Evolutionary conservation across 768 basidiomycete genomes (phyloP).

Genomic region (Hygrophorus russula): DNA sequence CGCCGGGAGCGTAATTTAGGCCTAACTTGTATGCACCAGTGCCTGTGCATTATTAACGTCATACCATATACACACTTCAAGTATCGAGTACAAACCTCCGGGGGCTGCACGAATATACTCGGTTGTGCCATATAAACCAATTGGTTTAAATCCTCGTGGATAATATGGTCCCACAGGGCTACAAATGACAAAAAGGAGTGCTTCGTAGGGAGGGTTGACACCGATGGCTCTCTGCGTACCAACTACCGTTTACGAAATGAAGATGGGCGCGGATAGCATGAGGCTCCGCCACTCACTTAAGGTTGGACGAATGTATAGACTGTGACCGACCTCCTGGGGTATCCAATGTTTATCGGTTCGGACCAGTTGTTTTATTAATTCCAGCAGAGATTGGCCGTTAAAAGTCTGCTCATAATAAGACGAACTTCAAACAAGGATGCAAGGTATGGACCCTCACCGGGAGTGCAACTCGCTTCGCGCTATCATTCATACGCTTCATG

Average conservation of each 20-base stretch:
- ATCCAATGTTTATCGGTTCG: slow-evolving; percentile 85
- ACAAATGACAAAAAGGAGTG: slow-evolving; percentile 77
- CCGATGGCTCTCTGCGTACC: slow-evolving; percentile 64
- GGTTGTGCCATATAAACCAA: slow-evolving; percentile 78
- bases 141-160: slow-evolving; percentile 80
- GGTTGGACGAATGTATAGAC: slow-evolving; percentile 83
- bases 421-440: slow-evolving; percentile 1
- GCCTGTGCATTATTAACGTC: slow-evolving; percentile 26
- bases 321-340: slow-evolving; percentile 78
- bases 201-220: slow-evolving; percentile 67
- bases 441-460: slow-evolving; percentile 36
- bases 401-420: slow-evolving; percentile 44
- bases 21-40: slow-evolving; percentile 86
- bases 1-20: slow-evolving; percentile 81
- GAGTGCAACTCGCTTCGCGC: slow-evolving; percentile 66
- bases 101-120: slow-evolving; percentile 78
- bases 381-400: slow-evolving; percentile 59
- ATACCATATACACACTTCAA: neutral
- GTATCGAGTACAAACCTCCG: slow-evolving; percentile 42
- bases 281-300: slow-evolving; percentile 30
- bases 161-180: slow-evolving; percentile 83
- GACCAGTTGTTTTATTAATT: slow-evolving; percentile 81
- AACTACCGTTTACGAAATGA: slow-evolving; percentile 33
- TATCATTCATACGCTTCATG: slow-evolving; percentile 90
- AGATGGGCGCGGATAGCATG: neutral